Percentiles rank a stretch among this genome's conserved stretches.
phyloP scores from a whole-genome alignment of 768 basidiomycete species.

The Fomitopsis serialis region DNA sequence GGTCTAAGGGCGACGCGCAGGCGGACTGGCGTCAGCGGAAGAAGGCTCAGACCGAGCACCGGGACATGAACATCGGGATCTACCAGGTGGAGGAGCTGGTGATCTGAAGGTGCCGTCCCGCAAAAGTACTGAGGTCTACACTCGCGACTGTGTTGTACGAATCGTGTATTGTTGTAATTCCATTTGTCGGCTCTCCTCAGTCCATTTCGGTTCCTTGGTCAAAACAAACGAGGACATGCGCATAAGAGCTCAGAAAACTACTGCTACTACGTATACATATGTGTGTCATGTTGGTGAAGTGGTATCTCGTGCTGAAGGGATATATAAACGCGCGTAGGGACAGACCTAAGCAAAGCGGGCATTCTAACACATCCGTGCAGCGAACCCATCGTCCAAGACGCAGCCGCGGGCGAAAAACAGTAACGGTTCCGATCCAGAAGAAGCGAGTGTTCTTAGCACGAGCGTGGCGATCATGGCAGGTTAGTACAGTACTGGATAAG shows the following conservation, averaged over 20 bases:
- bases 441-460: neutral
- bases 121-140: neutral
- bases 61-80: conserved; percentile 49
- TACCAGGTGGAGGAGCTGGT: conserved; percentile 70
- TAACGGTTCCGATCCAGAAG: neutral
- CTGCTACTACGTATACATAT: no score
- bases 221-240: no score
- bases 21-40: conserved; percentile 33
- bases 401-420: neutral
- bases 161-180: neutral
- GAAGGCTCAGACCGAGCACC: conserved; percentile 48
- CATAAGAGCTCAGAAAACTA: no score
- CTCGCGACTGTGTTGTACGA: neutral
- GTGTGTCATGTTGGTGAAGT: no score
- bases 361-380: neutral
- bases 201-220: no score
- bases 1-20: conserved; percentile 13
- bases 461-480: neutral
- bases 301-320: neutral
- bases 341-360: neutral
- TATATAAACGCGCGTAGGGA: neutral
- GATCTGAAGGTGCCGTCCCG: conserved; percentile 1
- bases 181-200: neutral
- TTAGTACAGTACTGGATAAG: neutral
- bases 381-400: neutral